Base-by-base conservation (phyloP, 2,329 filamentous ascomycete genomes). In the Aotearoamyces nothofagi region DNA sequence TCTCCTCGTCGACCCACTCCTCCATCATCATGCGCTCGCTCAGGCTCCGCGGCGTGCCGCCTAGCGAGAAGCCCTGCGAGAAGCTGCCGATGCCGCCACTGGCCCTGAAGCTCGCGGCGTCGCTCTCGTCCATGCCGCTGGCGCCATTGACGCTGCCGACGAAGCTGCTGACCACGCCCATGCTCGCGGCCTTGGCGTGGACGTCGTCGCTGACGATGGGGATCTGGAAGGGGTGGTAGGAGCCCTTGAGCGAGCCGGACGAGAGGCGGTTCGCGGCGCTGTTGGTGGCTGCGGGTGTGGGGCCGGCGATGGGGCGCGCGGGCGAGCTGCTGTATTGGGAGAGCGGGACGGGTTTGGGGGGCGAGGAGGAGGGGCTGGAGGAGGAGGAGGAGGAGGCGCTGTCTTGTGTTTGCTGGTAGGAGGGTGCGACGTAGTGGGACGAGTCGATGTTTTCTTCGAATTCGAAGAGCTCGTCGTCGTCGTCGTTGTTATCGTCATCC, bases 121-220 rank as follows among this genome's bases (percentile, higher is more conserved):
- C 41, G 29, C 38, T 41, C 22, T 39, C 46, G 28, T 49, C 46
- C 3, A 49, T 10, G 10, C 45, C 47, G 24, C 33, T 46, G 8
- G 37, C 33, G 4, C 42, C 47, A 31, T 46, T 31, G 9, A 69
- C 44, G 24, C 63, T 63, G 2, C 64, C 66, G 6, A 69, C 61
- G 43, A 68, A 67, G 13, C 54, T 57, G 34, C 53, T 57, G 26
- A 68, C 48, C 11, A 61, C 53, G 20, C 63, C 62, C 28, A 66
- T 47, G 8, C 57, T 56, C 8, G 54, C 57, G 3, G 63, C 63
- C 38, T 55, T 52, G 14, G 57, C 60, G 32, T 64, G 57, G 1
- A 69, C 30, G 13, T 62, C 56, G 6, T 60, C 54, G 27, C 63
- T 56, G 25, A 70, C 56, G 9, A 69, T 53, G 2, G 61, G 57